Evolutionary conservation across 1,139 yeast species (phyloP).

Genomic region (Zygosaccharomyces pseudobailii): DNA sequence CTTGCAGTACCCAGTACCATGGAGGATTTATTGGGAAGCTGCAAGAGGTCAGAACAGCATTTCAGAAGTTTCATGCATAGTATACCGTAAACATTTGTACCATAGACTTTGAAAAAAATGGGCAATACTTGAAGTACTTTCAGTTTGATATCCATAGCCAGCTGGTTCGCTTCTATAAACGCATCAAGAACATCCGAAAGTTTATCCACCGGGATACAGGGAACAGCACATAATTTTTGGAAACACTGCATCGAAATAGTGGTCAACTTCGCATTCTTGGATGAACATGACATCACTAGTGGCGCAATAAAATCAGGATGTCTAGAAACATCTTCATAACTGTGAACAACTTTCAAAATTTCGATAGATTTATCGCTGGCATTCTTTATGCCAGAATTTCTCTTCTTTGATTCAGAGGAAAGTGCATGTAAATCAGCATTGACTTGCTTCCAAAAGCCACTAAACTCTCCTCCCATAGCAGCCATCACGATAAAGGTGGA

Average conservation of each 20-base stretch:
- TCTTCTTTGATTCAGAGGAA: constrained; percentile 64
- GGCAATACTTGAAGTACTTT: constrained; percentile 86
- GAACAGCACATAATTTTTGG: constrained; percentile 50
- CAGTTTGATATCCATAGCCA: constrained; percentile 78
- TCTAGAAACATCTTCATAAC: constrained; percentile 31
- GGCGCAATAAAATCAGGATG: constrained; percentile 60
- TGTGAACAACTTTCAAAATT: constrained; percentile 39
- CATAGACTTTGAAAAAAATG: constrained; percentile 61
- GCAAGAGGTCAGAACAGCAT: constrained; percentile 63
- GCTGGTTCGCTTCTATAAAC: constrained; percentile 65
- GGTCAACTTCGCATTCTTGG: constrained; percentile 70
- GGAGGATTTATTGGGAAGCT: constrained; percentile 61
- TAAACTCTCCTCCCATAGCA: constrained; percentile 9
- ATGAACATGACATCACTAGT: constrained; percentile 64
- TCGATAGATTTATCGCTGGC: constrained; percentile 62
- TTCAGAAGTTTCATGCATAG: constrained; percentile 55
- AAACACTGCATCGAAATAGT: constrained; percentile 67
- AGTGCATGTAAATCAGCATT: constrained; percentile 54
- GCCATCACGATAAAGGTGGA: constrained; percentile 3
- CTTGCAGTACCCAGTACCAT: constrained; percentile 89
- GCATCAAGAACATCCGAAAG: constrained; percentile 58
- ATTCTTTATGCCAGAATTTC: constrained; percentile 58
- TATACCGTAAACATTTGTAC: constrained; percentile 49
- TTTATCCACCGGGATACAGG: constrained; percentile 49
- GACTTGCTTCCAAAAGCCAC: constrained; percentile 36